Conservation (phyloP, 2,329 filamentous ascomycete species). For the Aspergillus awamori region DNA sequence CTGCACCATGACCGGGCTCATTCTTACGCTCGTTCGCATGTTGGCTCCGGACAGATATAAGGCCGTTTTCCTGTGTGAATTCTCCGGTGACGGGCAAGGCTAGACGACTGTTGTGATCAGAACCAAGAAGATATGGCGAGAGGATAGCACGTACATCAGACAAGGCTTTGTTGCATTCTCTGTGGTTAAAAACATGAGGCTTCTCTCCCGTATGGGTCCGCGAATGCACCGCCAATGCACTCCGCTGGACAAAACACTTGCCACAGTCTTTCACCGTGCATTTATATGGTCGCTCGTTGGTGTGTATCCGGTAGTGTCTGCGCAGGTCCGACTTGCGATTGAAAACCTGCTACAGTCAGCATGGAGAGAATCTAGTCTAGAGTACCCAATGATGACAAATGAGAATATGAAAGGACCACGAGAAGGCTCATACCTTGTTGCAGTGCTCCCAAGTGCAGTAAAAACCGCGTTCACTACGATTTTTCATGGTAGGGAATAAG, state of each 20-base stretch:
- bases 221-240: slow-evolving; percentile 50
- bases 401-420: background rate
- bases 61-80: slow-evolving; percentile 46
- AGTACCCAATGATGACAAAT: no score
- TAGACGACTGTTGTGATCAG: slow-evolving; percentile 38
- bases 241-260: slow-evolving; percentile 54
- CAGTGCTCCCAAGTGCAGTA: slow-evolving; percentile 49
- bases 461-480: slow-evolving; percentile 46
- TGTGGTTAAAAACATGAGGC: slow-evolving; percentile 47
- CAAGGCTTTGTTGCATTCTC: slow-evolving; percentile 48
- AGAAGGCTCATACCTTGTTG: slow-evolving; percentile 41
- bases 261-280: slow-evolving; percentile 49
- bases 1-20: background rate
- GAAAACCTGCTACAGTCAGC: slow-evolving; percentile 41
- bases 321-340: slow-evolving; percentile 54
- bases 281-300: slow-evolving; percentile 51
- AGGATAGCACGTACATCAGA: slow-evolving; percentile 43
- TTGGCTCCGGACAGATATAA: slow-evolving; percentile 45
- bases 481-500: slow-evolving; percentile 36
- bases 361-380: background rate
- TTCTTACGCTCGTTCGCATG: slow-evolving; percentile 43
- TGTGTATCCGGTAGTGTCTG: slow-evolving; percentile 52
- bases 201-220: no score
- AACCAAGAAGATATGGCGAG: background rate
- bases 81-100: slow-evolving; percentile 44